Conservation (phyloP, 768 basidiomycete genomes). For the Boletus rubroflammeus region DNA sequence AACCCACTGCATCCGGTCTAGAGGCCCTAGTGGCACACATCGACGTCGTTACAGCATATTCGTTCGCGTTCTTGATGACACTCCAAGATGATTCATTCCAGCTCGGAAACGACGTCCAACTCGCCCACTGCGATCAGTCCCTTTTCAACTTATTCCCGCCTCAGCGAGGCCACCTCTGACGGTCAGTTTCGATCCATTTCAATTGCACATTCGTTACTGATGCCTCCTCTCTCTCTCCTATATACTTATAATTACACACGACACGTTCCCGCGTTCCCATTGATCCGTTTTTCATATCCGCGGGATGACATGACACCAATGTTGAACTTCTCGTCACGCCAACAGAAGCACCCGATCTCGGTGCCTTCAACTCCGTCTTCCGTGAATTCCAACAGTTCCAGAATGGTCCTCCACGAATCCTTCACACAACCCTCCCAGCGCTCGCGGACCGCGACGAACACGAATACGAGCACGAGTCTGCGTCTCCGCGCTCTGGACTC, state of each 20-base stretch:
- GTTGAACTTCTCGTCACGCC: background rate
- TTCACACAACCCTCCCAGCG: conserved; percentile 17
- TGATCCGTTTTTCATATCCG: conserved; percentile 14
- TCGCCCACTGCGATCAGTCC: conserved; percentile 36
- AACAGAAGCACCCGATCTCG: conserved; percentile 66
- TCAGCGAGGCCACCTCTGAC: conserved; percentile 54
- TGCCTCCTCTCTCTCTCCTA: background rate
- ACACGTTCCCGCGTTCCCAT: conserved; percentile 1
- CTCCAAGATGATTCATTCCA: conserved; percentile 31
- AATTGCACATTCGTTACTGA: background rate
- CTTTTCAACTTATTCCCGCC: conserved; percentile 36
- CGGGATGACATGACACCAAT: background rate
- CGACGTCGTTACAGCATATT: background rate
- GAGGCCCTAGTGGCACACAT: background rate
- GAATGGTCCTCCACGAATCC: conserved; percentile 36
- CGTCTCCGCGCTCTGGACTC: conserved; percentile 28
- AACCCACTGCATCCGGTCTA: background rate
- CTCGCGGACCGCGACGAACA: conserved; percentile 13
- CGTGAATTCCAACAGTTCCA: conserved; percentile 61
- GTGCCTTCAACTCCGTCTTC: conserved; percentile 67
- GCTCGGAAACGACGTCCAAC: conserved; percentile 34
- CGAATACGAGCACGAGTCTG: conserved; percentile 22
- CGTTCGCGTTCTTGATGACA: conserved; percentile 16
- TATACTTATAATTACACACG: background rate
- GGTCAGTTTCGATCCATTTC: conserved; percentile 25